Conservation (phyloP, 192 early-diverging fungal species). For the Gigaspora rosea region DNA sequence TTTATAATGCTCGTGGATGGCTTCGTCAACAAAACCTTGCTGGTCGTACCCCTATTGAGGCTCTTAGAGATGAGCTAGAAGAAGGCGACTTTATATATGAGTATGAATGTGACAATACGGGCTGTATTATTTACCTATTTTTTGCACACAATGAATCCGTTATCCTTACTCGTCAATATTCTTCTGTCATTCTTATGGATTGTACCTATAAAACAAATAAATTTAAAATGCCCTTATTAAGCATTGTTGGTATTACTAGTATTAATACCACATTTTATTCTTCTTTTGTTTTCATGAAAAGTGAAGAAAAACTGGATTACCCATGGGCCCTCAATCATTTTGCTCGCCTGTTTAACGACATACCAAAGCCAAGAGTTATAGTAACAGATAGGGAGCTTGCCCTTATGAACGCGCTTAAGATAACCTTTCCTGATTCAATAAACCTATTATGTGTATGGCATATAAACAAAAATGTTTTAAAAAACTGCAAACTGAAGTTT, state of each 20-base stretch:
- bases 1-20: too few species aligned
- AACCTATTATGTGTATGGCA: conserved; percentile 11
- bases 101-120: conserved; percentile 5
- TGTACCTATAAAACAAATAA: conserved; percentile 2
- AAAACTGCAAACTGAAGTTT: not conserved
- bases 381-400: not conserved
- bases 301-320: not conserved
- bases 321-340: not conserved
- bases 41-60: too few species aligned
- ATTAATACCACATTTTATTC: not conserved
- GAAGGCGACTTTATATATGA: not conserved
- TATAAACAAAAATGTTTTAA: not conserved
- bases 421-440: conserved; percentile 4
- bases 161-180: conserved; percentile 12
- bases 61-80: conserved; percentile 11
- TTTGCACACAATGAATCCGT: not conserved
- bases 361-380: not conserved
- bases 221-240: conserved; percentile 2
- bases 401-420: not conserved
- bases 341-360: not conserved
- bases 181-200: not conserved
- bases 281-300: conserved; percentile 1
- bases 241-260: not conserved
- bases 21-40: too few species aligned
- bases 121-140: conserved; percentile 2